A percentile compares a stretch with the other conserved stretches of the same genome.
phyloP scores from a whole-genome alignment of 176 grass and related monocot genomes.

The Avena insularis region DNA sequence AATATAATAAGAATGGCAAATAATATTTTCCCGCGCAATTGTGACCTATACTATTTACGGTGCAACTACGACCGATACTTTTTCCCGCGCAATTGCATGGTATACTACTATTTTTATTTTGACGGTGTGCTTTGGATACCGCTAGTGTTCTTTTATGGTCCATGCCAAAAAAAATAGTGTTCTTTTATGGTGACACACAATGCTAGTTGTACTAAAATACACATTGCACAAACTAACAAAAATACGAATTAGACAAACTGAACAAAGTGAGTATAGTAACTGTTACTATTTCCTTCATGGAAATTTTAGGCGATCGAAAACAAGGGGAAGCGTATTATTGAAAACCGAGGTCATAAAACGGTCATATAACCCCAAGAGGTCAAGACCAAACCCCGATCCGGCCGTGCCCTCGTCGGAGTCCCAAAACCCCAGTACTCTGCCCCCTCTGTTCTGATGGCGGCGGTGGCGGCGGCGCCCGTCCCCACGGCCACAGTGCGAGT shows the following conservation, averaged over 20 bases:
- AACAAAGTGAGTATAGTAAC: neutral
- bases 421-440: neutral
- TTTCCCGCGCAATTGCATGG: neutral
- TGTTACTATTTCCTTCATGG: too few species aligned
- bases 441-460: conserved; percentile 24
- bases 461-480: conserved; percentile 12
- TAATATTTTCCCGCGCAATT: neutral
- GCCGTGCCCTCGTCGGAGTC: conserved; percentile 34
- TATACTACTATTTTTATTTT: neutral
- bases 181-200: too few species aligned
- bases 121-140: too few species aligned
- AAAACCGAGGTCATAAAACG: neutral
- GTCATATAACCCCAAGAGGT: neutral
- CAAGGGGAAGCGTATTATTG: neutral
- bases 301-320: neutral
- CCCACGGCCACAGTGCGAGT: conserved; percentile 63
- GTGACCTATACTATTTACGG: too few species aligned
- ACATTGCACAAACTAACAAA: neutral
- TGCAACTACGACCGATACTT: too few species aligned
- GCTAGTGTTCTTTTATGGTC: neutral
- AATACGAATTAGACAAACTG: neutral
- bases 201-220: too few species aligned
- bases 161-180: too few species aligned
- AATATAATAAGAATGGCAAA: neutral
- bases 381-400: neutral